Evolutionary conservation across 169 alveolate species (phyloP).

Genomic region (Babesia divergens): DNA sequence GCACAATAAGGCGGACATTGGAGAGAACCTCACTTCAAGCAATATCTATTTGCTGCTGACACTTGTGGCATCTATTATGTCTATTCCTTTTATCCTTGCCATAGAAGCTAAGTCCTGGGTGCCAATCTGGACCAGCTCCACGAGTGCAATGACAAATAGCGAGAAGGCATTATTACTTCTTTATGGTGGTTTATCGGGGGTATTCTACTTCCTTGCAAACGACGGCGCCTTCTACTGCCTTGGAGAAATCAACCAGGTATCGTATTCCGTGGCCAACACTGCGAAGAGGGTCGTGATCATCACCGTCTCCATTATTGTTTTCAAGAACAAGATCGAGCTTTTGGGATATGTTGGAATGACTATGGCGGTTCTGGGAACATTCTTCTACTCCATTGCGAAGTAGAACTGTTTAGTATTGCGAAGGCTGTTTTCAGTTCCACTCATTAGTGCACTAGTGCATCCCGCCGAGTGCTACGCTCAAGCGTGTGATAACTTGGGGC

Average conservation of each 20-base stretch:
- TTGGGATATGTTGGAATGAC: slow-evolving; percentile 75
- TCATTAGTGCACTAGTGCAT: too few relatives aligned
- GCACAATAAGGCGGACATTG: slow-evolving; percentile 72
- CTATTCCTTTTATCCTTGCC: slow-evolving; percentile 68
- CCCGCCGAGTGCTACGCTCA: too few relatives aligned
- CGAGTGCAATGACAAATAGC: slow-evolving; percentile 38
- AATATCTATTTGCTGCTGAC: slow-evolving; percentile 76
- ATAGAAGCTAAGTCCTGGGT: slow-evolving; percentile 64
- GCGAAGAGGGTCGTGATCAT: slow-evolving; percentile 78
- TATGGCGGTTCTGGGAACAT: slow-evolving; percentile 78
- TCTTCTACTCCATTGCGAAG: slow-evolving; percentile 68
- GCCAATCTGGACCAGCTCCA: slow-evolving; percentile 58
- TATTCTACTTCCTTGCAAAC: slow-evolving; percentile 78
- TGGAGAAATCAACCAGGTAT: slow-evolving; percentile 75
- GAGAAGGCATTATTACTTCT: slow-evolving; percentile 5
- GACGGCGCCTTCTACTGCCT: slow-evolving; percentile 81
- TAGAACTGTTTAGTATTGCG: background rate
- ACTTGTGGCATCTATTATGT: slow-evolving; percentile 72
- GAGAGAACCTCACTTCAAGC: slow-evolving; percentile 71
- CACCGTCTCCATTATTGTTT: slow-evolving; percentile 70
- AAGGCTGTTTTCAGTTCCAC: too few relatives aligned
- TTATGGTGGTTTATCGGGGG: slow-evolving; percentile 61
- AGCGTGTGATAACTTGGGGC: too few relatives aligned
- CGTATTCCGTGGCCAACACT: slow-evolving; percentile 84
- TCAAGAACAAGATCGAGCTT: slow-evolving; percentile 67